Conservation (phyloP, 768 basidiomycete species). For the Macrocybe gigantea region DNA sequence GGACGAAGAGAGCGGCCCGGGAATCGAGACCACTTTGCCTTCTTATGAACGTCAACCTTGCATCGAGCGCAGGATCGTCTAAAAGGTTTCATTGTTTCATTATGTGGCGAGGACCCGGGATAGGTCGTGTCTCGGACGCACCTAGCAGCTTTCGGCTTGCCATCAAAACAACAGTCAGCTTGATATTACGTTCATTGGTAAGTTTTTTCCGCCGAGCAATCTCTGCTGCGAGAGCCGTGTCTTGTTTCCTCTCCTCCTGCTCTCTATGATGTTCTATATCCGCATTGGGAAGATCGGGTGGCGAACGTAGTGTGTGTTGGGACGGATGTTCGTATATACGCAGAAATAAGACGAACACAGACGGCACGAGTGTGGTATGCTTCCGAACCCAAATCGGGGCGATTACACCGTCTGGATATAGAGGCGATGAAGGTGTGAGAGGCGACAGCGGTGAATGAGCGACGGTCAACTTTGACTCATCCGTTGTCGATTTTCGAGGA, state of each 20-base stretch:
- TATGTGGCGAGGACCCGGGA: neutral
- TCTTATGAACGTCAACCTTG: constrained; percentile 80
- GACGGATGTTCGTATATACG: constrained; percentile 68
- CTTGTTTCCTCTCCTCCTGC: constrained; percentile 65
- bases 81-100: neutral
- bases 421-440: constrained; percentile 78
- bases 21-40: constrained; percentile 87
- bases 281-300: constrained; percentile 47
- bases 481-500: constrained; percentile 68
- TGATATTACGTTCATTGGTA: constrained; percentile 82
- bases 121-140: constrained; percentile 17
- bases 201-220: constrained; percentile 75
- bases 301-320: constrained; percentile 34
- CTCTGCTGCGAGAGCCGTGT: constrained; percentile 74
- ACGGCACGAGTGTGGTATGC: constrained; percentile 86
- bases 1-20: constrained; percentile 87
- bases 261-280: constrained; percentile 43
- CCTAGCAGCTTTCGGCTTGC: constrained; percentile 87
- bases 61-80: constrained; percentile 86
- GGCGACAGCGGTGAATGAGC: constrained; percentile 94
- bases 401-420: constrained; percentile 92
- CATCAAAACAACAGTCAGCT: constrained; percentile 90
- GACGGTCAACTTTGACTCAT: constrained; percentile 46
- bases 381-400: constrained; percentile 98
- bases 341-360: constrained; percentile 89